Conservation (phyloP, 1,139 yeast species). For the Taphrina populina region DNA sequence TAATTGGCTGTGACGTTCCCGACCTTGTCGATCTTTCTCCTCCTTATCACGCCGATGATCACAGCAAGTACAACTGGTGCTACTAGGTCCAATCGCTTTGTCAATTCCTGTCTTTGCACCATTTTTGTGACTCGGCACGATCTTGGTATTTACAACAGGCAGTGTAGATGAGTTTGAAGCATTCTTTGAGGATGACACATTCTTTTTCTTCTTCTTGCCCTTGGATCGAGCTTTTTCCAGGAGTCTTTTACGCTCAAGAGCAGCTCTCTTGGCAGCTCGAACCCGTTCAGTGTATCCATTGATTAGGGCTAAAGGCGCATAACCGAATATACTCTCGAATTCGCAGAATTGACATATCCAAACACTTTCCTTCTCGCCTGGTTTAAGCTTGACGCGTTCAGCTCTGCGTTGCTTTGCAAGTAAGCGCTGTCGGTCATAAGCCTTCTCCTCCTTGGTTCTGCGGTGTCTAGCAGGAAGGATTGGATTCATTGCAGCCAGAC, state of each 20-base stretch:
- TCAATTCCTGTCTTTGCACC: slow-evolving; percentile 28
- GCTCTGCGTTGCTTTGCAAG: slow-evolving; percentile 19
- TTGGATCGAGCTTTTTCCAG: slow-evolving; percentile 40
- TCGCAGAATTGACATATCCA: slow-evolving; percentile 59
- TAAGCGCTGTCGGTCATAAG: slow-evolving; percentile 15
- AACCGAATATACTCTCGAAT: slow-evolving; percentile 59
- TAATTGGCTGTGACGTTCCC: slow-evolving; percentile 1
- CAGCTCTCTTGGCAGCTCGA: slow-evolving; percentile 42
- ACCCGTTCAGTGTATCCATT: slow-evolving; percentile 52
- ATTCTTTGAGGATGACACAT: not conserved
- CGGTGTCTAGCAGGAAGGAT: slow-evolving; percentile 17
- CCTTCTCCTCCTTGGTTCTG: slow-evolving; percentile 24
- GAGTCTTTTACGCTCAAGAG: slow-evolving; percentile 39
- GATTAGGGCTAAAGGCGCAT: slow-evolving; percentile 53
- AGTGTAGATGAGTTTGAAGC: too few species aligned
- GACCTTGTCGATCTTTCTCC: slow-evolving; percentile 2
- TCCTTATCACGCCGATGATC: slow-evolving; percentile 16
- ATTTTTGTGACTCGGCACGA: not conserved
- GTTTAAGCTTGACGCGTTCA: slow-evolving; percentile 19
- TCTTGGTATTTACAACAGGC: not conserved
- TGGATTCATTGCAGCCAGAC: slow-evolving; percentile 16
- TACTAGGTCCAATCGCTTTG: slow-evolving; percentile 28
- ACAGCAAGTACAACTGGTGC: slow-evolving; percentile 27
- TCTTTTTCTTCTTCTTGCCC: slow-evolving; percentile 35
- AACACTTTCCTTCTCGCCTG: slow-evolving; percentile 29